Conservation (phyloP, 164 flowering plant species). For the Vitis vinifera region DNA sequence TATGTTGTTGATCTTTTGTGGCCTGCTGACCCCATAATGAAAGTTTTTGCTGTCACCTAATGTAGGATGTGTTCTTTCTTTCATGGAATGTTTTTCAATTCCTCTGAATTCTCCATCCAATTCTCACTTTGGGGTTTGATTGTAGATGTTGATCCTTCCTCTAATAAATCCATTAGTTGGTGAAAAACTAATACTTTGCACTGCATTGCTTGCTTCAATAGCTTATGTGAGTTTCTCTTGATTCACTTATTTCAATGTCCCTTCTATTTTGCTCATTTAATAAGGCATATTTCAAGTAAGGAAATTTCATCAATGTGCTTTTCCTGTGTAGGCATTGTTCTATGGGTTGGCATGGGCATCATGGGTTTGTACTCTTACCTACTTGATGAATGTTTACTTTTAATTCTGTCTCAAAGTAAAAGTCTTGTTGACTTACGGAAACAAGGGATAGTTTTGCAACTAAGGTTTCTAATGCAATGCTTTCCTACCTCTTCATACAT, state of each 20-base stretch:
- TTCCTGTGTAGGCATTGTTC: conserved; percentile 55
- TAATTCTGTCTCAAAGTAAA: not conserved
- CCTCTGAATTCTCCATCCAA: not conserved
- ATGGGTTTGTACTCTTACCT: conserved; percentile 60
- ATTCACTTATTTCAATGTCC: not conserved
- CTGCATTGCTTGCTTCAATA: conserved; percentile 59
- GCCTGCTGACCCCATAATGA: too few species aligned
- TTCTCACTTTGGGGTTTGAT: conserved; percentile 5
- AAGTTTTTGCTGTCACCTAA: too few species aligned
- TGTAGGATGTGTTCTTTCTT: not conserved
- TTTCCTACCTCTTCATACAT: too few species aligned
- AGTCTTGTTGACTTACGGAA: too few species aligned
- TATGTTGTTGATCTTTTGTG: too few species aligned
- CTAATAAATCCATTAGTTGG: conserved; percentile 70
- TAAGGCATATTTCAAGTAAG: too few species aligned
- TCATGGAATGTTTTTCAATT: not conserved
- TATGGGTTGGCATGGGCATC: conserved; percentile 92
- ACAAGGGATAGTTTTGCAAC: too few species aligned
- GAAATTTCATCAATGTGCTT: not conserved
- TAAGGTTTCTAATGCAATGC: too few species aligned
- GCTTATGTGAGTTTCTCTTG: conserved; percentile 60
- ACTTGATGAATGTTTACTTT: not conserved
- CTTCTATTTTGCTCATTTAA: too few species aligned
- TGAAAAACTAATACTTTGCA: conserved; percentile 63
- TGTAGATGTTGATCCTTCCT: conserved; percentile 78